Conservation (phyloP, 805 yeast species). For the Myxozyma vanderwaltii region DNA sequence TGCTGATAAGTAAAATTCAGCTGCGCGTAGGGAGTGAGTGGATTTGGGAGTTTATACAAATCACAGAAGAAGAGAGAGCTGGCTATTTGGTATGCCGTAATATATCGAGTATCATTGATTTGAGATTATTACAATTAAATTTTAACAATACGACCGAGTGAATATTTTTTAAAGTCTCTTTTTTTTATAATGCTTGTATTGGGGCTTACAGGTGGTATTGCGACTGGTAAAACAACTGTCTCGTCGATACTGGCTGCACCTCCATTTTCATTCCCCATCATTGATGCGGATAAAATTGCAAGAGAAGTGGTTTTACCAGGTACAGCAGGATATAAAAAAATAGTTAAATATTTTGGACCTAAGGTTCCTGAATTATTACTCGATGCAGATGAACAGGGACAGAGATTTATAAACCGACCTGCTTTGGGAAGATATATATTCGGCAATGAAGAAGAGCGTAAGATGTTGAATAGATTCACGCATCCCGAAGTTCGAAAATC, state of each 20-base stretch:
- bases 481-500: slow-evolving; percentile 84
- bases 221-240: slow-evolving; percentile 94
- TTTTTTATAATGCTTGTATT: slow-evolving; percentile 72
- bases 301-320: slow-evolving; percentile 84
- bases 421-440: slow-evolving; percentile 80
- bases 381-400: slow-evolving; percentile 20
- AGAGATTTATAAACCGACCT: slow-evolving; percentile 59
- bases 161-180: too few relatives aligned
- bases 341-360: slow-evolving; percentile 60
- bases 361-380: slow-evolving; percentile 53
- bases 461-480: slow-evolving; percentile 67
- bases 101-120: too few relatives aligned
- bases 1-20: too few relatives aligned
- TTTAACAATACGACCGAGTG: too few relatives aligned
- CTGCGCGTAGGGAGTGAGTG: too few relatives aligned
- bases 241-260: slow-evolving; percentile 52
- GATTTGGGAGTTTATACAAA: too few relatives aligned
- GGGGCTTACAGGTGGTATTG: slow-evolving; percentile 98
- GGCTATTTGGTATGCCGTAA: too few relatives aligned
- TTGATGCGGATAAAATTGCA: slow-evolving; percentile 93
- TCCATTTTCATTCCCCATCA: slow-evolving; percentile 54
- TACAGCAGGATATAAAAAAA: slow-evolving; percentile 63
- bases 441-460: slow-evolving; percentile 56
- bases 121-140: too few relatives aligned
- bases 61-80: too few relatives aligned